phyloP scores from a whole-genome alignment of 2,329 filamentous ascomycete genomes.

The Alternaria novae-zelandiae region DNA sequence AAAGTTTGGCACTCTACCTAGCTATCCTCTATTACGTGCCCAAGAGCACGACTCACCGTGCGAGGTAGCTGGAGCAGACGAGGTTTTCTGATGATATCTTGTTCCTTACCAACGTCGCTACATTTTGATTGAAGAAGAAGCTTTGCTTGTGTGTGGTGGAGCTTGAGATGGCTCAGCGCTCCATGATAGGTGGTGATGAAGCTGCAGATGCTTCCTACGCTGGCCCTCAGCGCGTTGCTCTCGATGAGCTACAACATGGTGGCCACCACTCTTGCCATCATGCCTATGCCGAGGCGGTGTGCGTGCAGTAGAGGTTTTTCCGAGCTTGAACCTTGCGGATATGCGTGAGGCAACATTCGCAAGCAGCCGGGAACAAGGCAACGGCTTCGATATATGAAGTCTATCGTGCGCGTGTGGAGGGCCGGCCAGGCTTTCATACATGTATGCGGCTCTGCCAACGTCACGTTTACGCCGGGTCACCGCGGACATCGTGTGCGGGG shows the following conservation, averaged over 20 bases:
- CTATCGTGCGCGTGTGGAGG: neutral
- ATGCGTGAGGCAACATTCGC: neutral
- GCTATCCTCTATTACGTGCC: conserved; percentile 68
- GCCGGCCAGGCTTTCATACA: neutral
- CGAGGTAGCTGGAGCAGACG: conserved; percentile 71
- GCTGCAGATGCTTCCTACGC: neutral
- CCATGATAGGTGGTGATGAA: neutral
- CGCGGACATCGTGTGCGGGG: conserved; percentile 12
- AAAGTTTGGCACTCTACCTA: conserved; percentile 57
- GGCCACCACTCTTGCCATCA: neutral
- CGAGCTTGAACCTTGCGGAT: neutral
- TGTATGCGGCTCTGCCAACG: neutral
- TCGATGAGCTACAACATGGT: neutral
- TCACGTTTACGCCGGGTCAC: conserved; percentile 8
- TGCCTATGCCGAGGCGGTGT: neutral
- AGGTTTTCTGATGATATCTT: conserved; percentile 63
- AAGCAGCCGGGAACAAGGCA: neutral
- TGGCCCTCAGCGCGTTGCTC: neutral
- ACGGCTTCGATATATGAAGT: neutral
- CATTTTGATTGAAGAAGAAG: conserved; percentile 45
- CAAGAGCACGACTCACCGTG: conserved; percentile 62
- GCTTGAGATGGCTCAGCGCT: neutral
- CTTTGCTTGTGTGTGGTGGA: neutral
- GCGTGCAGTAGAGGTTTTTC: neutral
- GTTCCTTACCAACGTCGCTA: conserved; percentile 73